Evolutionary conservation across 306 rosid species (phyloP).

Genomic region (Cicer cuneatum): DNA sequence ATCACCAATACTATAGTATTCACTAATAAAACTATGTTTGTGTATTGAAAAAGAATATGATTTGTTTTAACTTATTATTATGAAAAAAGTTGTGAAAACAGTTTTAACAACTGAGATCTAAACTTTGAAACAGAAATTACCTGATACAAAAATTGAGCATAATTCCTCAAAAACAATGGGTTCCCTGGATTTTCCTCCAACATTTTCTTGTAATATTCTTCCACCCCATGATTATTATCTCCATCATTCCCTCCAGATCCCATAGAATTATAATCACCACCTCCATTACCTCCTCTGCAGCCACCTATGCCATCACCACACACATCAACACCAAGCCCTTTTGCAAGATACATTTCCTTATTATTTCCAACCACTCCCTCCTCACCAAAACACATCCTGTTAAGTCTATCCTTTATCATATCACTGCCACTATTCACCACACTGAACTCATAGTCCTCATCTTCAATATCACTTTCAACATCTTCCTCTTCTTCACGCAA

Average conservation of each 20-base stretch:
- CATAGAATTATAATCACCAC: conserved; percentile 50
- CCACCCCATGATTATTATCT: conserved; percentile 58
- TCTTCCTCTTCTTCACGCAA: conserved; percentile 55
- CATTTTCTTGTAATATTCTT: conserved; percentile 73
- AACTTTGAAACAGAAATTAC: conserved; percentile 40
- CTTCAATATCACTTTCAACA: conserved; percentile 54
- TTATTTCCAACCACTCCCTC: conserved; percentile 21
- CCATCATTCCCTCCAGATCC: conserved; percentile 61
- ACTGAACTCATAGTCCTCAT: conserved; percentile 42
- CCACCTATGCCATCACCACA: conserved; percentile 55
- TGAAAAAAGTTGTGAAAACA: not conserved
- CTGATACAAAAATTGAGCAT: conserved; percentile 78
- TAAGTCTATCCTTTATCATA: conserved; percentile 42
- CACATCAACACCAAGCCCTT: conserved; percentile 61
- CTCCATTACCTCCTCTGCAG: conserved; percentile 37
- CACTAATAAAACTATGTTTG: conserved; percentile 3
- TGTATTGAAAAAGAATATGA: not conserved
- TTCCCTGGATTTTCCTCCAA: conserved; percentile 80
- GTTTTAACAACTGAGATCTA: not conserved
- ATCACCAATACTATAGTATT: conserved; percentile 31
- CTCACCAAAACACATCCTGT: conserved; percentile 47
- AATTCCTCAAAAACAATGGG: conserved; percentile 79
- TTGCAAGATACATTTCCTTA: conserved; percentile 60
- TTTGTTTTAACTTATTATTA: not conserved
- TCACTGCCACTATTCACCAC: conserved; percentile 36